Conservation (phyloP, 176 grass and related monocot species). For the Oryza punctata region DNA sequence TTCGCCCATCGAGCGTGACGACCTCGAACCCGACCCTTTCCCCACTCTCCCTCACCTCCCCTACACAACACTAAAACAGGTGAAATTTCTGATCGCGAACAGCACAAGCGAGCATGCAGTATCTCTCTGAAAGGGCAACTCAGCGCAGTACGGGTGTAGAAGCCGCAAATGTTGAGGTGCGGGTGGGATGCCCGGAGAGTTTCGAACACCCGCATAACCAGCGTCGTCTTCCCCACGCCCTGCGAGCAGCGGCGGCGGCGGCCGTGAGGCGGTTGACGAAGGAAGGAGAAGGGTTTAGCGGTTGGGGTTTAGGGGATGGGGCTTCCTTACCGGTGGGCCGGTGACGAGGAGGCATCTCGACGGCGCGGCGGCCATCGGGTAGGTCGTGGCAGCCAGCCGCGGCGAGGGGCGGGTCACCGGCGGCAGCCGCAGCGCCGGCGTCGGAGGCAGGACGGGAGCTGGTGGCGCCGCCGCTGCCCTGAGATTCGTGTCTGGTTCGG, state of each 20-base stretch:
- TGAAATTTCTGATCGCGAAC: conserved; percentile 28
- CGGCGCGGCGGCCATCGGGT: conserved; percentile 44
- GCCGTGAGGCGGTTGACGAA: neutral
- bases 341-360: conserved; percentile 84
- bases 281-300: neutral
- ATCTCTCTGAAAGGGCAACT: neutral
- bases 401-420: neutral
- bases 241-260: conserved; percentile 14
- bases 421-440: neutral
- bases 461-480: too few relatives aligned
- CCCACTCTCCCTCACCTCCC: conserved; percentile 70
- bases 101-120: neutral
- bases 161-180: conserved; percentile 69
- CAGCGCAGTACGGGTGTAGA: conserved; percentile 75
- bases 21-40: conserved; percentile 88
- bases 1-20: conserved; percentile 68
- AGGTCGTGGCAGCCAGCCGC: neutral
- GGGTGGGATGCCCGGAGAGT: conserved; percentile 51
- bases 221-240: conserved; percentile 92
- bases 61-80: conserved; percentile 34
- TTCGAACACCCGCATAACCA: conserved; percentile 80
- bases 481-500: too few relatives aligned
- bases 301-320: neutral
- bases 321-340: conserved; percentile 63
- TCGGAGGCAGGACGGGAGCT: neutral